Evolutionary conservation across 305 asterid genomes (phyloP).

Genomic region (Fraxinus greggii): DNA sequence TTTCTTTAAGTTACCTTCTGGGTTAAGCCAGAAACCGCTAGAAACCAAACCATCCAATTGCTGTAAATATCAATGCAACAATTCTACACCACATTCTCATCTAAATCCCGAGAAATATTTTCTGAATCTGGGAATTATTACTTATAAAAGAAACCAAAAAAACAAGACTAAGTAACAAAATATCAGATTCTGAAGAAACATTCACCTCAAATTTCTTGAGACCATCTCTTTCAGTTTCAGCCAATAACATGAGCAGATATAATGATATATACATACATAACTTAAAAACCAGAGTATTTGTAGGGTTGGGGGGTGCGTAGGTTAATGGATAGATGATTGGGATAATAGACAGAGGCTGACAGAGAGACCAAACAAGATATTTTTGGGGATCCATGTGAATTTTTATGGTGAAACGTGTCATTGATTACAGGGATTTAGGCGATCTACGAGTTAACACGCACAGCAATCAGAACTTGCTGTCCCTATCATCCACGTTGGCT

Average conservation of each 20-base stretch:
- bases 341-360: not conserved
- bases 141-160: not conserved
- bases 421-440: not conserved
- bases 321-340: not conserved
- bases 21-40: constrained; percentile 24
- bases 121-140: constrained; percentile 7
- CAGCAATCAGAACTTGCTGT: not conserved
- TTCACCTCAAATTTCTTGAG: constrained; percentile 7
- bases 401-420: constrained; percentile 8
- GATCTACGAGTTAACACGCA: not conserved
- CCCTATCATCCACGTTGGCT: constrained; percentile 36
- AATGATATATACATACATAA: not conserved
- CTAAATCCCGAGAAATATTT: constrained; percentile 7
- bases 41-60: constrained; percentile 17
- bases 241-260: constrained; percentile 5
- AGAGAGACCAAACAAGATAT: not conserved
- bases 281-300: not conserved
- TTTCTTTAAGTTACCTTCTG: constrained; percentile 23
- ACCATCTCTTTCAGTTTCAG: constrained; percentile 15
- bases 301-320: not conserved
- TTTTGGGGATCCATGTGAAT: not conserved
- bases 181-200: constrained; percentile 11
- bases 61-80: constrained; percentile 18
- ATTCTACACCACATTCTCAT: constrained; percentile 33
- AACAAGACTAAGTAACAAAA: constrained; percentile 13